phyloP scores from a whole-genome alignment of 345 rosid species.

The Lepidium didymum region DNA sequence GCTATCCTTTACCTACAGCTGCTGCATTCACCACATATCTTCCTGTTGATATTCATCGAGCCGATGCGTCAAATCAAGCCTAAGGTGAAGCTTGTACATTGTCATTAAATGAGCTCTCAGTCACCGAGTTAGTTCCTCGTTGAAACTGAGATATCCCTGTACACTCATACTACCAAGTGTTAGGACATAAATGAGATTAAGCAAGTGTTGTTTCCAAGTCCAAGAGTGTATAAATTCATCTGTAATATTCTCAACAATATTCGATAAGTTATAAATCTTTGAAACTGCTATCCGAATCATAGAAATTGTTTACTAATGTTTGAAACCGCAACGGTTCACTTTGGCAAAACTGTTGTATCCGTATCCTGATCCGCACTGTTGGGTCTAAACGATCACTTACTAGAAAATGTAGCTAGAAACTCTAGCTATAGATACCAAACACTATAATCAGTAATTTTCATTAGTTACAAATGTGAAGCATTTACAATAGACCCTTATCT shows the following conservation, averaged over 20 bases:
- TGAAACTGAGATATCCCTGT: neutral
- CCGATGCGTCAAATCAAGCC: neutral
- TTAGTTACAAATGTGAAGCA: no score
- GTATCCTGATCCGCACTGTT: no score
- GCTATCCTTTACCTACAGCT: constrained; percentile 31
- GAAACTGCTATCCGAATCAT: no score
- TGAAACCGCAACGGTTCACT: no score
- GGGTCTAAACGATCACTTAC: no score
- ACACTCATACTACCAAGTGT: neutral
- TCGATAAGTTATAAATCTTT: no score
- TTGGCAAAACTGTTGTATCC: no score
- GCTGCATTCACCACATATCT: constrained; percentile 30
- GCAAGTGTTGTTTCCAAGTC: neutral
- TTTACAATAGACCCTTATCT: no score
- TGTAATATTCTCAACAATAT: neutral
- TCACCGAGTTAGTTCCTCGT: constrained; percentile 36
- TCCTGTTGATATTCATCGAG: neutral
- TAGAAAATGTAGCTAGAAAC: no score
- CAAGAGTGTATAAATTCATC: neutral
- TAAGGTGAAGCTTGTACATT: constrained; percentile 1
- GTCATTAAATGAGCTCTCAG: constrained; percentile 34
- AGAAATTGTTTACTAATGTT: no score
- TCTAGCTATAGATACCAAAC: no score
- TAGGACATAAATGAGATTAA: neutral
- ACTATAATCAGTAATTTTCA: no score